Evolutionary conservation across 2,329 filamentous ascomycete genomes (phyloP), one percentile per base, ranked within the genome.

Genomic region (Pseudocercospora musae): DNA sequence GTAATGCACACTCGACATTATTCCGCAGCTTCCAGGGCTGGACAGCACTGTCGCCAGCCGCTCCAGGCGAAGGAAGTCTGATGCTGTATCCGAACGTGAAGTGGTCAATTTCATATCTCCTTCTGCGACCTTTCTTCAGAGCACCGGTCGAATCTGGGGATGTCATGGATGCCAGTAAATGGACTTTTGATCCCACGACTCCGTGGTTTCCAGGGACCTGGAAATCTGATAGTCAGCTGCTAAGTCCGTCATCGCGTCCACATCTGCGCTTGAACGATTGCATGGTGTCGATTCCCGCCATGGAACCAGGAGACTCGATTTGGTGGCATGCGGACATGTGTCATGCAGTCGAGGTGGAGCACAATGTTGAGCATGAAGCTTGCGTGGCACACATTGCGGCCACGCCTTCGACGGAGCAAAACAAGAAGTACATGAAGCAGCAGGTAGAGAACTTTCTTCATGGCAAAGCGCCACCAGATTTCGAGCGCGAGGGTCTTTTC

Each of bases 401-500:
- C 6, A 59, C 60, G 15, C 60, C 60, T 20, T 59, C 56, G 15
- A 62, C 60, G 1, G 60, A 59, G 49, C 60, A 62, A 49, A 62
- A 62, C 49, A 62, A 62, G 60, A 58, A 55, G 56, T 62, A 62
- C 37, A 62, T 62, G 46, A 62, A 59, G 56, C 60, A 62, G 37
- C 60, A 62, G 23, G 15, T 62, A 8, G 6, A 50, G 42, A 40
- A 56, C 49, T 59, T 62, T 18, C 27, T 59, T 5, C n/a, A 29
- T 8, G 56, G 60, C 7, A 21, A 42, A 13, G 23, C 60, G 40
- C 60, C 60, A 7, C 20, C 40, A 7, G 60, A 62, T 25, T 59
- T 62, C 29, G 23, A 44, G 13, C 37, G 56, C 18, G 56, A 62
- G 21, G 11, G 44, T 3, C 21, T 20, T 15, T 27, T 48, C 15